Base-by-base conservation (phyloP, 2,329 filamentous ascomycete species). In the Sarocladiaceae sp. region DNA sequence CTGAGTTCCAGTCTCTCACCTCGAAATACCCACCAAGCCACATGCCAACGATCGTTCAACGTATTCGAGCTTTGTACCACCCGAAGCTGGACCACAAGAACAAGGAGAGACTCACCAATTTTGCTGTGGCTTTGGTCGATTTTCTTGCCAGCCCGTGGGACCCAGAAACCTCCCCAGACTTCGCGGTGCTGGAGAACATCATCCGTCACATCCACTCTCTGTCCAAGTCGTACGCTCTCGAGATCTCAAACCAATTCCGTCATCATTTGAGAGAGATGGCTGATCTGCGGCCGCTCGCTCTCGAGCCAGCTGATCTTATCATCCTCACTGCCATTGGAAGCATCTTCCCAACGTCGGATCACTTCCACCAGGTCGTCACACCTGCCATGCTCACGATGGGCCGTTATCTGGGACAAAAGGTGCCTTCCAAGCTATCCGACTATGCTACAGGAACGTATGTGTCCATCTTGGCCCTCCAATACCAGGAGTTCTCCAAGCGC, bases 341-440 rank as follows among this genome's bases (percentile, higher is more conserved):
- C 2, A 88, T 95, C 51, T 99, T 96, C 63, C 92, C 94, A 4
- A 96, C 94, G 0, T 97, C 92, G 0, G 94, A 99, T 69, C 92
- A 97, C 70, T 99, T 97, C 69, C 94, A 99, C 62, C 87, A 94
- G 60, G 90, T 97, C 31, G 87, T 90, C 36, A 99, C 94, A 2
- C 94, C 94, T 2, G 88, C 93, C 1, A 87, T 90, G 69, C 82
- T 97, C 4, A 80, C 86, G n/a, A 89, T 97, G 68, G 82, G 81
- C 12, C 83, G 90, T 52, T 97, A 88, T 69, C 78, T 99, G 23
- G 90, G 87, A 1, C 84, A 96, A 60, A 90, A 84, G 52, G 77
- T 86, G 0, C 84, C 90, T 0, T 75, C 81, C 39, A 75, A 72
- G 7, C 68, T 90, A 3, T 71, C 77, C 7, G 88, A 94, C 58